Conservation (phyloP, 768 basidiomycete genomes). For the Kockovaella imperatae region DNA sequence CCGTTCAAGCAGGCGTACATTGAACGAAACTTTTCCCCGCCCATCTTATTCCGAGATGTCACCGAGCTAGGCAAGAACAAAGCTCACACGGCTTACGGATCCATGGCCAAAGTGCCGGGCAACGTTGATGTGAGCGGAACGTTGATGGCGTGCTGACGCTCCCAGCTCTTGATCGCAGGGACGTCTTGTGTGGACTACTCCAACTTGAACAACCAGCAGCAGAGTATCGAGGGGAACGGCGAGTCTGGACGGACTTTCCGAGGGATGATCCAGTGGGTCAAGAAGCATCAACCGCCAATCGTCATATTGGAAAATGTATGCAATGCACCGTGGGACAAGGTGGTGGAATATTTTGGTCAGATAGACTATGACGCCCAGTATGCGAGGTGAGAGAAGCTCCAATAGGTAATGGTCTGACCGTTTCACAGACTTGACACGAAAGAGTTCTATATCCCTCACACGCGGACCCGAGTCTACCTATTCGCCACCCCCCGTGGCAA, state of each 20-base stretch:
- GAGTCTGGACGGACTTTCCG: slow-evolving; percentile 90
- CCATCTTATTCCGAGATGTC: slow-evolving; percentile 85
- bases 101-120: slow-evolving; percentile 74
- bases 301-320: slow-evolving; percentile 94
- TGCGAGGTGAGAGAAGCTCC: slow-evolving; percentile 61
- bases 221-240: slow-evolving; percentile 78
- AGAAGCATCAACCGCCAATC: slow-evolving; percentile 74
- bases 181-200: slow-evolving; percentile 97
- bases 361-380: slow-evolving; percentile 67
- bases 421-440: slow-evolving; percentile 48
- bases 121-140: slow-evolving; percentile 68
- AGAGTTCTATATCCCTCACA: slow-evolving; percentile 88
- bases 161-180: slow-evolving; percentile 59
- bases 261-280: slow-evolving; percentile 91
- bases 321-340: slow-evolving; percentile 73
- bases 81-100: slow-evolving; percentile 88
- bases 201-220: slow-evolving; percentile 86
- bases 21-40: slow-evolving; percentile 89
- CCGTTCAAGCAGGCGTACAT: slow-evolving; percentile 98
- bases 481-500: slow-evolving; percentile 28
- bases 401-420: not conserved
- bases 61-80: slow-evolving; percentile 58
- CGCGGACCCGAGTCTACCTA: slow-evolving; percentile 63
- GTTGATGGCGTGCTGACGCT: not conserved
- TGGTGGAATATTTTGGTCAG: slow-evolving; percentile 66